Conservation (phyloP, 495 filamentous ascomycete species). For the Bacidia gigantensis region DNA sequence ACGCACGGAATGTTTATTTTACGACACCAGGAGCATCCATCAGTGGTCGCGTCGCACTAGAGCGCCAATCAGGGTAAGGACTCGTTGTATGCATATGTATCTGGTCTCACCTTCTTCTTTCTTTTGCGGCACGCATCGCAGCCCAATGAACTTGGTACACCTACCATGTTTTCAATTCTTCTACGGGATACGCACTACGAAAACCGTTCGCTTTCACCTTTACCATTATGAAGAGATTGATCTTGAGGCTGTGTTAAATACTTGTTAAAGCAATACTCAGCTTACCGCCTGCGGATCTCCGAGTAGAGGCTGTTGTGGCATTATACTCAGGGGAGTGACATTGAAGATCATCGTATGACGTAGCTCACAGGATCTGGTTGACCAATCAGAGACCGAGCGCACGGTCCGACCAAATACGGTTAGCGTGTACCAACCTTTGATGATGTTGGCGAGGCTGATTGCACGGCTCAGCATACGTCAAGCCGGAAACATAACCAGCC, state of each 20-base stretch:
- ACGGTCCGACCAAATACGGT: neutral
- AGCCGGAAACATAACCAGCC: neutral
- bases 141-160: conserved; percentile 34
- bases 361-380: neutral
- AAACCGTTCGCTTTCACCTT: neutral
- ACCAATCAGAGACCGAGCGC: neutral
- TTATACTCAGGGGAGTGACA: neutral
- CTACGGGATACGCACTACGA: neutral
- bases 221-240: no score
- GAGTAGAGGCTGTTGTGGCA: no score
- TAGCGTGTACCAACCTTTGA: neutral
- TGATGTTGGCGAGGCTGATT: neutral
- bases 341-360: neutral
- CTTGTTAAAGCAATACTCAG: no score
- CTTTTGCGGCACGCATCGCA: conserved; percentile 38
- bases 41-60: conserved; percentile 26
- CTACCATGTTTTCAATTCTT: conserved; percentile 30
- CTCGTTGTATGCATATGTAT: neutral
- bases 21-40: conserved; percentile 31
- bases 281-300: no score
- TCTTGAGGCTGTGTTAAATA: no score
- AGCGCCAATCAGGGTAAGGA: neutral
- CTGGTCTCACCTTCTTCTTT: conserved; percentile 36
- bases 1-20: conserved; percentile 31
- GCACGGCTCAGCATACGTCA: neutral